phyloP scores from a whole-genome alignment of 2,329 filamentous ascomycete genomes.

The Ambrosiella xylebori region DNA sequence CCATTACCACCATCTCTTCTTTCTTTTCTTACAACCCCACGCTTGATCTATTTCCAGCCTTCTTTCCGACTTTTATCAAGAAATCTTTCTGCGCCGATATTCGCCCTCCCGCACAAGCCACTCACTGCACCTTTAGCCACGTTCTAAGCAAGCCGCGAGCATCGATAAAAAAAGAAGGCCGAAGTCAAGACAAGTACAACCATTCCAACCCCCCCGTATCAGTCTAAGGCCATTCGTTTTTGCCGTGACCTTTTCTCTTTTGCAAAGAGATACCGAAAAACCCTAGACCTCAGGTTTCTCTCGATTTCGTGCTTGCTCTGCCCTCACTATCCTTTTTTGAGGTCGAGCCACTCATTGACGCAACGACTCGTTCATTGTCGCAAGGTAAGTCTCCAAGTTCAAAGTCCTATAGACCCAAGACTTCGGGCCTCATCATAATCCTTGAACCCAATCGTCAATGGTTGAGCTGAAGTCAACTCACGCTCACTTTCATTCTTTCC shows the following conservation, averaged over 20 bases:
- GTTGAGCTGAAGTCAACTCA: neutral
- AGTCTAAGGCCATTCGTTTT: neutral
- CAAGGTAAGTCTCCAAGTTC: neutral
- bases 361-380: neutral
- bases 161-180: conserved; percentile 1
- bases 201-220: neutral
- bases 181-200: neutral
- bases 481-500: neutral
- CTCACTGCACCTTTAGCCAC: conserved; percentile 3
- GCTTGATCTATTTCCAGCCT: neutral
- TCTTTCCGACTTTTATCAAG: neutral
- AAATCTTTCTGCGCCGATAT: neutral
- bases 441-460: neutral
- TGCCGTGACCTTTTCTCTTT: neutral
- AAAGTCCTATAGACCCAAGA: neutral
- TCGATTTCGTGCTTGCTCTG: neutral
- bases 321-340: neutral
- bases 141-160: neutral
- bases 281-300: neutral
- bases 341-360: neutral
- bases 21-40: neutral
- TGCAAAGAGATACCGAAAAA: neutral
- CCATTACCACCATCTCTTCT: neutral
- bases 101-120: neutral
- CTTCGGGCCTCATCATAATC: neutral